phyloP scores from a whole-genome alignment of 768 basidiomycete genomes.

The Psilocybe cyanescens region DNA sequence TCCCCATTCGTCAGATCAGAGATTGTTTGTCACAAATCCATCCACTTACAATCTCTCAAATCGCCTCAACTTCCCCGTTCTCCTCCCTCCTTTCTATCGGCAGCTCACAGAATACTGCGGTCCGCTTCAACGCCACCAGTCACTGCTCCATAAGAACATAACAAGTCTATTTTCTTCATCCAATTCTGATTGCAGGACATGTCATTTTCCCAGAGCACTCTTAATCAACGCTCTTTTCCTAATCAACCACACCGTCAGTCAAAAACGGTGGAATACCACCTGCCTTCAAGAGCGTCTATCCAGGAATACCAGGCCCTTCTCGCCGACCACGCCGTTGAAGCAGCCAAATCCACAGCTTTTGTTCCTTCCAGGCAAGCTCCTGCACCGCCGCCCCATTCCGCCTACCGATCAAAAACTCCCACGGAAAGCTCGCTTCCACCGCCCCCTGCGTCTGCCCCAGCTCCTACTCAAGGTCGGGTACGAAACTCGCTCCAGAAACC shows the following conservation, averaged over 20 bases:
- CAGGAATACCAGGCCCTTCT: conserved; percentile 80
- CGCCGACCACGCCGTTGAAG: conserved; percentile 61
- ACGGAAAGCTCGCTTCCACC: conserved; percentile 42
- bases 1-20: conserved; percentile 15
- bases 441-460: conserved; percentile 26
- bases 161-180: conserved; percentile 9
- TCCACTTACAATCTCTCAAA: conserved; percentile 2
- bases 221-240: conserved; percentile 48
- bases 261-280: conserved; percentile 77
- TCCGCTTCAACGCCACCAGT: conserved; percentile 11
- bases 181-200: conserved; percentile 29
- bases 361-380: conserved; percentile 41
- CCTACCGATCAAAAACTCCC: conserved; percentile 50
- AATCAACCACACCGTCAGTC: conserved; percentile 53
- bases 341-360: conserved; percentile 40
- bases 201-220: conserved; percentile 49
- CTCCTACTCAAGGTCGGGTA: conserved; percentile 35
- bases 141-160: conserved; percentile 9
- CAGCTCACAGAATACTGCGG: not conserved
- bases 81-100: not conserved
- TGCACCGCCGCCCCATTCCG: conserved; percentile 44
- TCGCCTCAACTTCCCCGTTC: conserved; percentile 1
- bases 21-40: conserved; percentile 13
- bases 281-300: conserved; percentile 74
- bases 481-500: conserved; percentile 70